A percentile compares a stretch with the other conserved stretches of the same genome.
phyloP scores from a whole-genome alignment of 1,139 yeast species.

The Nakaseomyces bracarensis region DNA sequence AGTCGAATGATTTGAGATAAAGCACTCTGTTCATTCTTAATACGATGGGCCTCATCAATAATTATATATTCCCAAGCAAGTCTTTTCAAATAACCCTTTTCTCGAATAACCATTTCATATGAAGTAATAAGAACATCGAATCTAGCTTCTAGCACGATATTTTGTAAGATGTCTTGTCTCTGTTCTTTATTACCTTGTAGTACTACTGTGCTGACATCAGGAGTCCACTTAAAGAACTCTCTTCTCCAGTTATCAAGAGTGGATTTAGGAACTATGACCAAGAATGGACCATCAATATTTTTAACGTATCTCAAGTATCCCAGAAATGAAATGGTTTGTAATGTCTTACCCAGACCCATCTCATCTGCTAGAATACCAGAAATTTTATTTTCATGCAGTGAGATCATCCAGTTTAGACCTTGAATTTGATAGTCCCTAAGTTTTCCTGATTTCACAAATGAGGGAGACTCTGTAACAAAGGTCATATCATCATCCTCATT shows the following conservation, averaged over 20 bases:
- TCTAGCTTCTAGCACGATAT: slow-evolving; percentile 47
- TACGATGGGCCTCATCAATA: slow-evolving; percentile 77
- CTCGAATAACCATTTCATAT: slow-evolving; percentile 69
- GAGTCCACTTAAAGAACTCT: slow-evolving; percentile 73
- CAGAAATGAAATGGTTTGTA: slow-evolving; percentile 81
- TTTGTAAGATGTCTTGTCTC: slow-evolving; percentile 45
- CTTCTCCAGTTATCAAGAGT: slow-evolving; percentile 75
- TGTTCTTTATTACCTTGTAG: slow-evolving; percentile 68
- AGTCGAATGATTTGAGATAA: slow-evolving; percentile 66
- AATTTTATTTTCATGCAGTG: slow-evolving; percentile 72
- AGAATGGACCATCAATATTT: slow-evolving; percentile 60
- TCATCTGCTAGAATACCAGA: slow-evolving; percentile 95
- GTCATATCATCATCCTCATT: slow-evolving; percentile 37
- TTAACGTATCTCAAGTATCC: slow-evolving; percentile 61
- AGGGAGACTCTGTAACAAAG: slow-evolving; percentile 44
- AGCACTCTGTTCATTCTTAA: slow-evolving; percentile 68
- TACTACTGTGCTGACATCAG: slow-evolving; percentile 59
- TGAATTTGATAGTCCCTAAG: slow-evolving; percentile 81
- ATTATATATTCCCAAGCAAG: slow-evolving; percentile 68
- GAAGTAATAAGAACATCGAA: slow-evolving; percentile 70
- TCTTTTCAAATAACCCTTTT: slow-evolving; percentile 54
- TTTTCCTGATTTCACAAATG: slow-evolving; percentile 49
- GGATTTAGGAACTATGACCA: slow-evolving; percentile 69
- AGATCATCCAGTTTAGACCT: slow-evolving; percentile 87
- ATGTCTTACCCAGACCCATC: slow-evolving; percentile 95